phyloP scores from a whole-genome alignment of 78 protist genomes.

The Planoprotostelium fungivorum region DNA sequence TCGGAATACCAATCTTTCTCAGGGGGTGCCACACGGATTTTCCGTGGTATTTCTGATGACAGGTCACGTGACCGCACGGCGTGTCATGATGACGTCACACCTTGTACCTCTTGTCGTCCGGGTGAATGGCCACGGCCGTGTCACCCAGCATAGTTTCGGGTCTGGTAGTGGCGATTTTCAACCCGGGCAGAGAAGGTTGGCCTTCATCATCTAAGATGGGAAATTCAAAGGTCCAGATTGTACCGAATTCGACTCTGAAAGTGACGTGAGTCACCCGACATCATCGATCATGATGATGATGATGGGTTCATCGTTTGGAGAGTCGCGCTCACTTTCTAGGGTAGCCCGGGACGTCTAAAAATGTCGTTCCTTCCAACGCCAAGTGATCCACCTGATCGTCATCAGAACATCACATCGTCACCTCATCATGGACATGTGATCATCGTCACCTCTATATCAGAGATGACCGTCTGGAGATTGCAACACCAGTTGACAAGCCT shows the following conservation, averaged over 20 bases:
- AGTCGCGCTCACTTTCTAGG: not conserved
- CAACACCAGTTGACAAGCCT: conserved; percentile 90
- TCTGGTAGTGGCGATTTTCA: conserved; percentile 89
- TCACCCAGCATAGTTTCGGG: conserved; percentile 96
- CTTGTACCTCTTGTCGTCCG: conserved; percentile 71
- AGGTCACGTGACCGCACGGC: not conserved
- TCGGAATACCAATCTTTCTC: conserved; percentile 66
- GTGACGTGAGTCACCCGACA: conserved; percentile 24
- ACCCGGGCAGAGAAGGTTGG: not conserved
- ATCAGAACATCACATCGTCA: not conserved
- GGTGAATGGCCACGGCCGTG: conserved; percentile 85
- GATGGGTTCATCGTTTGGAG: too few species aligned
- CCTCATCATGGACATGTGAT: not conserved
- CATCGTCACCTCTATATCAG: conserved; percentile 84
- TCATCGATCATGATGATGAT: too few species aligned
- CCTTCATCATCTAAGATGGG: not conserved
- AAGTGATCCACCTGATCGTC: conserved; percentile 37
- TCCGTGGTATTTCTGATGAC: conserved; percentile 46
- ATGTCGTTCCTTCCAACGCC: conserved; percentile 11
- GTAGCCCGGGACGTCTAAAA: conserved; percentile 7
- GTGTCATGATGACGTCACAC: conserved; percentile 5
- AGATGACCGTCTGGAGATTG: conserved; percentile 80
- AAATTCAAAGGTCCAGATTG: conserved; percentile 36
- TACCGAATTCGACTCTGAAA: conserved; percentile 54
- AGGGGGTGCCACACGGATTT: conserved; percentile 75